A percentile compares a stretch with the other conserved stretches of the same genome.
phyloP scores from a whole-genome alignment of 2,329 filamentous ascomycete genomes.

The Aureobasidium vineae region DNA sequence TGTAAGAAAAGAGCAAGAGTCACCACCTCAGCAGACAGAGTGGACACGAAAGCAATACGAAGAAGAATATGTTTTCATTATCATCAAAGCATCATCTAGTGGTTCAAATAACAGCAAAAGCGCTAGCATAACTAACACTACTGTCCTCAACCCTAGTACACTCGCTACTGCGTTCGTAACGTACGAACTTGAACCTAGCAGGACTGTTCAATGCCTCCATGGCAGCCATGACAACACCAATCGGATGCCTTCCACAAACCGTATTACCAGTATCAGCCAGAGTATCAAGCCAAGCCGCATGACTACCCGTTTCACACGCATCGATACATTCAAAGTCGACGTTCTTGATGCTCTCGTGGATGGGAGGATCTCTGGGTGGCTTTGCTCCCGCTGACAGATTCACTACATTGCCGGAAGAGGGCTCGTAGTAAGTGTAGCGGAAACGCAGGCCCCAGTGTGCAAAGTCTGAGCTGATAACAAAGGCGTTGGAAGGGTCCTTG shows the following conservation, averaged over 20 bases:
- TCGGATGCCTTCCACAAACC: constrained; percentile 91
- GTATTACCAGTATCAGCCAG: constrained; percentile 78
- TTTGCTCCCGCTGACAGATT: constrained; percentile 45
- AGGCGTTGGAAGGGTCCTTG: constrained; percentile 69
- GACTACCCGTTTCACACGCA: constrained; percentile 73
- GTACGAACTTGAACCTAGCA: constrained; percentile 67
- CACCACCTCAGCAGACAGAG: too few relatives aligned
- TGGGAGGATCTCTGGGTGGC: constrained; percentile 52
- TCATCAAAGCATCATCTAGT: background rate
- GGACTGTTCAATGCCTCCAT: constrained; percentile 60
- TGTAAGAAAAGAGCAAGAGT: too few relatives aligned
- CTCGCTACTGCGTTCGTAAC: constrained; percentile 83
- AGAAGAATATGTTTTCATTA: background rate
- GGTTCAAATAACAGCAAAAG: constrained; percentile 69
- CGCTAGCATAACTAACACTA: constrained; percentile 94
- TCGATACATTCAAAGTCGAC: constrained; percentile 82
- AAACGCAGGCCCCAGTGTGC: constrained; percentile 93
- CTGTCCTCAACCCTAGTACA: constrained; percentile 67
- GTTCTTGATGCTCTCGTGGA: constrained; percentile 79
- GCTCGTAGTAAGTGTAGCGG: constrained; percentile 75
- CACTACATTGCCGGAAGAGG: constrained; percentile 46
- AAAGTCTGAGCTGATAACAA: constrained; percentile 92
- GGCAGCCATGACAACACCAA: constrained; percentile 87
- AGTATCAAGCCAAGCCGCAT: constrained; percentile 67
- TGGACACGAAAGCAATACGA: too few relatives aligned